Evolutionary conservation across 257 asterid genomes (phyloP).

Genomic region (Solanum chiquidenum): DNA sequence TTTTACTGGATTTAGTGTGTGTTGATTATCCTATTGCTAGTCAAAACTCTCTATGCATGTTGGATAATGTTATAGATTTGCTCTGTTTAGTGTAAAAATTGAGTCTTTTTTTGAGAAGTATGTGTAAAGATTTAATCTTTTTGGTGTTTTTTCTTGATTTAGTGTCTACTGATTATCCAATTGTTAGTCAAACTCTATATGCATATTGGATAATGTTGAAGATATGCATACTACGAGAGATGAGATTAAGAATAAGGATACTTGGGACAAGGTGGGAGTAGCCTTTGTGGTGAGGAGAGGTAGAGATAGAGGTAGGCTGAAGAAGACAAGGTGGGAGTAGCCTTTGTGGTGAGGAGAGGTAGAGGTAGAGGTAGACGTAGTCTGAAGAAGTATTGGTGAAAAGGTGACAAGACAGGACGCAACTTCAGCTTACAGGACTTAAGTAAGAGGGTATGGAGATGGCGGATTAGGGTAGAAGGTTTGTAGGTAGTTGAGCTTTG

Average conservation of each 20-base stretch:
- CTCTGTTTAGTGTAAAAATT: background rate
- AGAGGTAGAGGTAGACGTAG: too few relatives aligned
- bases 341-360: too few relatives aligned
- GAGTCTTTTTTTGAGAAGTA: background rate
- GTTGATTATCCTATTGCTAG: background rate
- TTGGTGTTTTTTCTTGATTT: background rate
- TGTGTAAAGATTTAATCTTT: background rate
- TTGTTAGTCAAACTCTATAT: background rate
- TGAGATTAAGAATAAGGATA: background rate
- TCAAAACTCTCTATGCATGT: background rate
- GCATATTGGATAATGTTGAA: background rate
- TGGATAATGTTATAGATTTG: background rate
- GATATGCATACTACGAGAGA: background rate
- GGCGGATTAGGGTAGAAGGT: background rate
- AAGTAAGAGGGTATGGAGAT: background rate
- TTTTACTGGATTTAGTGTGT: background rate
- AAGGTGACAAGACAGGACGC: background rate
- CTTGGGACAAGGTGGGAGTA: background rate
- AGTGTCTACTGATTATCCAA: background rate
- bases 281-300: too few relatives aligned
- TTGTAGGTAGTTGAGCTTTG: background rate
- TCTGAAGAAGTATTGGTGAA: background rate
- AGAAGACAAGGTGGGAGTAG: background rate
- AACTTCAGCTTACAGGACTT: background rate
- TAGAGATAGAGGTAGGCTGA: too few relatives aligned